Conservation (phyloP, 495 filamentous ascomycete genomes). For the Pseudotulostoma volvatum region DNA sequence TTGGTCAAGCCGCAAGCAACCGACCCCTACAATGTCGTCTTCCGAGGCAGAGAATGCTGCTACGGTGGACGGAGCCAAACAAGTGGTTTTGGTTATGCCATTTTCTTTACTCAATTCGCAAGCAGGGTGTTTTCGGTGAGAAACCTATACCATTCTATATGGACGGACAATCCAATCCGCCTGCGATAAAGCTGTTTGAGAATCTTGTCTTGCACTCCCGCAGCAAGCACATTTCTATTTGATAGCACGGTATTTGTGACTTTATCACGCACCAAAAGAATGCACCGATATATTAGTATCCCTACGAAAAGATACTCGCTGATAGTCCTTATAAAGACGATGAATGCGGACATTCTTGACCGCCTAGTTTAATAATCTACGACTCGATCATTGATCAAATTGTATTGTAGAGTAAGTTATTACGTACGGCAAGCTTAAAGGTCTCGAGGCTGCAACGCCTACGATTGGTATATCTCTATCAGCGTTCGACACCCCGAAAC, state of each 20-base stretch:
- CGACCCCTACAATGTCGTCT: constrained; percentile 1
- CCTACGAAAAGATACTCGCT: neutral
- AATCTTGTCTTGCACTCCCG: constrained; percentile 7
- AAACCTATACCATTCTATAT: constrained; percentile 1
- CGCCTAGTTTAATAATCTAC: no score
- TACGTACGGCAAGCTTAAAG: no score
- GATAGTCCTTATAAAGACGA: no score
- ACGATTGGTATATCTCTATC: no score
- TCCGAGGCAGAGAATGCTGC: constrained; percentile 7
- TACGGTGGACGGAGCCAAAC: constrained; percentile 1
- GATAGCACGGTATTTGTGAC: constrained; percentile 9
- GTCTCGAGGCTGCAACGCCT: no score
- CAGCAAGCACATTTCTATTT: constrained; percentile 10
- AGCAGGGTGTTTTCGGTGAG: neutral
- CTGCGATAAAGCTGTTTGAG: constrained; percentile 4
- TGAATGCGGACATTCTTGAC: no score
- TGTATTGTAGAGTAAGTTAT: no score
- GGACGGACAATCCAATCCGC: constrained; percentile 9
- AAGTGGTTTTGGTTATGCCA: constrained; percentile 3
- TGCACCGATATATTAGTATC: neutral
- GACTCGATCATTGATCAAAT: no score
- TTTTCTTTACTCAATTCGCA: constrained; percentile 2
- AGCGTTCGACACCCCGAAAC: no score
- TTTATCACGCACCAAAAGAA: neutral
- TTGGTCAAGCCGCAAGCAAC: constrained; percentile 8